phyloP scores from a whole-genome alignment of 1,284 basidiomycete species.

The Ceraceosorus bombacis region DNA sequence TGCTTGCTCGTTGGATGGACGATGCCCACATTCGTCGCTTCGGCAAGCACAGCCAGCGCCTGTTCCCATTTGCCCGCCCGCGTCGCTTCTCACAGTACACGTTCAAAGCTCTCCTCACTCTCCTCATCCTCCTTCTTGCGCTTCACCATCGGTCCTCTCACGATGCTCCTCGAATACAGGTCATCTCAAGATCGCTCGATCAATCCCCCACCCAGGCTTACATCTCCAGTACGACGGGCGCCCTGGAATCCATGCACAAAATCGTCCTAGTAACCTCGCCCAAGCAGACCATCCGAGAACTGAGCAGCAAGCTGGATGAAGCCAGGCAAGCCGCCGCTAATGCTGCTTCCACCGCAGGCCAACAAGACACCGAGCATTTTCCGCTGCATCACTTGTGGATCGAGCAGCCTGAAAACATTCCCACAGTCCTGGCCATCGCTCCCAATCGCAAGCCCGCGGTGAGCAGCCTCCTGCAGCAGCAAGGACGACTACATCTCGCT shows the following conservation, averaged over 20 bases:
- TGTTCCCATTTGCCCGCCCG: neutral
- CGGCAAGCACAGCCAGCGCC: neutral
- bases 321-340: slow-evolving; percentile 2
- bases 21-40: no score
- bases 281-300: slow-evolving; percentile 24
- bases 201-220: slow-evolving; percentile 10
- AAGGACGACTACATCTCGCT: neutral
- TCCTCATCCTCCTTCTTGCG: no score
- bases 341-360: no score
- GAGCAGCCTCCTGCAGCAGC: neutral
- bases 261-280: slow-evolving; percentile 39
- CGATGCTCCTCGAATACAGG: slow-evolving; percentile 16
- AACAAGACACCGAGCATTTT: slow-evolving; percentile 20
- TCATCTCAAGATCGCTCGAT: slow-evolving; percentile 23
- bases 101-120: slow-evolving; percentile 16
- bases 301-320: slow-evolving; percentile 20
- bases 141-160: no score
- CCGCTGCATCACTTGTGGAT: slow-evolving; percentile 54
- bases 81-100: slow-evolving; percentile 14
- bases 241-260: slow-evolving; percentile 42
- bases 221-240: slow-evolving; percentile 7
- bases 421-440: slow-evolving; percentile 56
- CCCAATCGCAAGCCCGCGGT: slow-evolving; percentile 53
- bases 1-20: no score
- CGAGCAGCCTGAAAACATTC: slow-evolving; percentile 56